Percentiles rank a stretch among this genome's conserved stretches.
Evolutionary conservation across 805 yeast species (phyloP).

Genomic region (Lachancea kluyveri): DNA sequence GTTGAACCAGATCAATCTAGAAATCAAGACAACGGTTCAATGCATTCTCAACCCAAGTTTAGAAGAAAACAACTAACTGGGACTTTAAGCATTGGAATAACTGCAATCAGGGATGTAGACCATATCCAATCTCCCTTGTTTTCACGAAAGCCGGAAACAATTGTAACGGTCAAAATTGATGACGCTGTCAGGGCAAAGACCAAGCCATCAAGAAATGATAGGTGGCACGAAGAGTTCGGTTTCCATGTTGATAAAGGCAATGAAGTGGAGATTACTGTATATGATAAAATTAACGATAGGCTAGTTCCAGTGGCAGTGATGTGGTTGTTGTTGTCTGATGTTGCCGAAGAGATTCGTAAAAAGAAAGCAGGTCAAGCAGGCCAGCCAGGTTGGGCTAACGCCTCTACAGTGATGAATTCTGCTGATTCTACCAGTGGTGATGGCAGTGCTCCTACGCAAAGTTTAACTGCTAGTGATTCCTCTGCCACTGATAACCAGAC

Average conservation of each 20-base stretch:
- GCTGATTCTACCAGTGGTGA: constrained; percentile 14
- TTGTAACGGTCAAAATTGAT: constrained; percentile 75
- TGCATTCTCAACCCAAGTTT: constrained; percentile 62
- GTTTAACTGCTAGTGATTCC: constrained; percentile 1
- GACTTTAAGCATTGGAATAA: constrained; percentile 60
- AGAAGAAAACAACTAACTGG: constrained; percentile 86
- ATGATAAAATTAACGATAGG: constrained; percentile 64
- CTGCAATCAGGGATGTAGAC: constrained; percentile 81
- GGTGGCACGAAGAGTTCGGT: constrained; percentile 76
- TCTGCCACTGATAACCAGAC: constrained; percentile 1
- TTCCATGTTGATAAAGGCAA: constrained; percentile 85
- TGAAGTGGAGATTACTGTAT: constrained; percentile 83
- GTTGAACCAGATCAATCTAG: constrained; percentile 55
- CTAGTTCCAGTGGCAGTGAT: constrained; percentile 83
- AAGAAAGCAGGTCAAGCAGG: constrained; percentile 76
- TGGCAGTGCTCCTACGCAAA: constrained; percentile 15
- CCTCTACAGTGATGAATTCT: constrained; percentile 42
- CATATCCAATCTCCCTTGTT: constrained; percentile 84
- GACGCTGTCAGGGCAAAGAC: constrained; percentile 80
- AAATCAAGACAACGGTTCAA: constrained; percentile 50
- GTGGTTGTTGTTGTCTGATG: constrained; percentile 87
- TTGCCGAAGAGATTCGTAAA: constrained; percentile 91
- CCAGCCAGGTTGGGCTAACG: constrained; percentile 83
- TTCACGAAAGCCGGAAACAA: constrained; percentile 72
- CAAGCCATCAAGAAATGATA: constrained; percentile 65